Evolutionary conservation across 1,139 yeast species (phyloP), one percentile per base, ranked within the genome.

Genomic region (Petasospora fabianii): DNA sequence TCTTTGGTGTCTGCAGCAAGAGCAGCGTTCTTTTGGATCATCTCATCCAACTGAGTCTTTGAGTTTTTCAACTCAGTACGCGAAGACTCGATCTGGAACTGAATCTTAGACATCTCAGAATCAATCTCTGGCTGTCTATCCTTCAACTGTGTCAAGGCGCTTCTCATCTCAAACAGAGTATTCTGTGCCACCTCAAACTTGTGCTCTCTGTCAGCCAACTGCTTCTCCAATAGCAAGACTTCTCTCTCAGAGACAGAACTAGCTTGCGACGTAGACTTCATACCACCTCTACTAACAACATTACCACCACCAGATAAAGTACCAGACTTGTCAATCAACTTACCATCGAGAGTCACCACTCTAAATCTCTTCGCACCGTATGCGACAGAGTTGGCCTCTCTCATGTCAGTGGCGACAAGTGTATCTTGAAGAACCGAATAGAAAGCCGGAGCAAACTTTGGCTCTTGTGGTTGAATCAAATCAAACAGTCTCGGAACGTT

Each of bases 231-330:
- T 24, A 65, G 60, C 4, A 68, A 65, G 8, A 90, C 72, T 39
- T 83, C 90, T 21, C 74, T 77, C 26, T 75, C 79, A n/a, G 83
- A 62, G 4, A 67, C 55, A 5, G 56, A 34, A 18, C 43, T 45
- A 9, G 42, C 51, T 22, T 50, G 54, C 6, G 59, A 54, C 3
- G 53, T 50, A 3, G 66, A 53, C 35, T 55, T 61, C 69, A 68
- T 64, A 24, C 66, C 58, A 13, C 71, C 71, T 30, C 56, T 59
- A 13, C 76, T 71, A 13, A 75, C 77, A 33, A 73, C 68, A 34
- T 73, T 76, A 39, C 97, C 97, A 62, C 99, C 99, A 54, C 99
- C 99, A 36, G 95, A 80, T 84, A 94, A 83, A 2, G 97, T 85
- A 62, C 99, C 99, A 3, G 96, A 84, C n/a, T 84, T 79, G 56